Percentiles rank a stretch among this genome's conserved stretches.
phyloP scores from a whole-genome alignment of 768 basidiomycete species.

The Suillus bovinus region DNA sequence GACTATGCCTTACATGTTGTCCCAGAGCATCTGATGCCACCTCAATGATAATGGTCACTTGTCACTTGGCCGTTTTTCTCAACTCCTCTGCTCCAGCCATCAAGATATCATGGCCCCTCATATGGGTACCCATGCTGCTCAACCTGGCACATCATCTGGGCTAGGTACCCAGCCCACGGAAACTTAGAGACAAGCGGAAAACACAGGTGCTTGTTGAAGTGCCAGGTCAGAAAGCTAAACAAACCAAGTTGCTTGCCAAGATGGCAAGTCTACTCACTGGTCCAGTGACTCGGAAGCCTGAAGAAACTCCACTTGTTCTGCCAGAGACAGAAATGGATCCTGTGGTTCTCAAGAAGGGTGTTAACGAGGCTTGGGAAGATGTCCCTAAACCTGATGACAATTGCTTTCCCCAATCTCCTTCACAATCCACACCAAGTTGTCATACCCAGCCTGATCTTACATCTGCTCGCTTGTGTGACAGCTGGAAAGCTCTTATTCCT shows the following conservation, averaged over 20 bases:
- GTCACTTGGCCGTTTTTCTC: background rate
- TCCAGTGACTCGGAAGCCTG: too few species aligned
- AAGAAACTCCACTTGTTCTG: too few species aligned
- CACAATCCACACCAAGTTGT: background rate
- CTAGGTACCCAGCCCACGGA: background rate
- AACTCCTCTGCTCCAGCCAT: background rate
- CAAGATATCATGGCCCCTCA: background rate
- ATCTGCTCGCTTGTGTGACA: background rate
- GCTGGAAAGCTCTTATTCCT: slow-evolving; percentile 8
- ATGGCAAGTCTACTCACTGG: background rate
- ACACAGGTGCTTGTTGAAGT: background rate
- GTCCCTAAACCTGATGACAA: background rate
- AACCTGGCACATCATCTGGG: background rate
- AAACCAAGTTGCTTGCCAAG: background rate
- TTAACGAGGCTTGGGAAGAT: background rate
- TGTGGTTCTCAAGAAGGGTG: too few species aligned
- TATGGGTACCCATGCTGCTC: background rate
- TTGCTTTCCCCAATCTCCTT: background rate
- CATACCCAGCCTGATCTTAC: slow-evolving; percentile 1
- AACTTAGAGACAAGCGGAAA: background rate
- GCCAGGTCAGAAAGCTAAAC: background rate
- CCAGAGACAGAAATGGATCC: too few species aligned
- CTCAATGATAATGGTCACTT: background rate
- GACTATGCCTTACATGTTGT: background rate
- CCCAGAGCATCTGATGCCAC: background rate